Percentiles rank a stretch among this genome's conserved stretches.
Evolutionary conservation across 1,284 basidiomycete species (phyloP).

Genomic region (Boletus subluridellus): DNA sequence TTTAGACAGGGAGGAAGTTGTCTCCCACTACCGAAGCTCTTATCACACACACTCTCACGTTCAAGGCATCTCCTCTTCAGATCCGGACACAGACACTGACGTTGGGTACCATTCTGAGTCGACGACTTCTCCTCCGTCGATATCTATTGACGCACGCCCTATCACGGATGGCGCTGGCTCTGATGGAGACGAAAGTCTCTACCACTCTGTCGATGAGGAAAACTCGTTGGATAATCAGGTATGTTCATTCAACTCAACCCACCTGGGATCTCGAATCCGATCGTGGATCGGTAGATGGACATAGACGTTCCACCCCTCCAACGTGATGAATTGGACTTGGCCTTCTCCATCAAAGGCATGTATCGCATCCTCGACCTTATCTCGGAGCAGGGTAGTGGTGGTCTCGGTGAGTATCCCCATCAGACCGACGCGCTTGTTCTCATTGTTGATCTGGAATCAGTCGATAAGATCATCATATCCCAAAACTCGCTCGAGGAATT

Average conservation of each 20-base stretch:
- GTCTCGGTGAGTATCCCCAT: conserved; percentile 40
- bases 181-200: conserved; percentile 10
- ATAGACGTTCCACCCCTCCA: conserved; percentile 8
- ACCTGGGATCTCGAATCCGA: background rate
- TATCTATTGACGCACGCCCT: too few species aligned
- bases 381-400: conserved; percentile 48
- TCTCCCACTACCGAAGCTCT: background rate
- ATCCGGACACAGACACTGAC: too few species aligned
- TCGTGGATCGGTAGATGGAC: conserved; percentile 21
- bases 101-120: too few species aligned
- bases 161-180: too few species aligned
- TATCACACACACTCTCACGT: background rate
- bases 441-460: conserved; percentile 27
- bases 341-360: conserved; percentile 38
- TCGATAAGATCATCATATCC: conserved; percentile 57
- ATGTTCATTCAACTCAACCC: background rate
- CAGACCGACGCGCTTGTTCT: background rate
- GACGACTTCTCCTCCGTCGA: too few species aligned
- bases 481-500: conserved; percentile 37
- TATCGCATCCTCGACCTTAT: conserved; percentile 54
- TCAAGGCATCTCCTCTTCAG: background rate
- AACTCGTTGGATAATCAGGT: conserved; percentile 11
- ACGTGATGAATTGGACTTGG: conserved; percentile 27
- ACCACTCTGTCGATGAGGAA: conserved; percentile 20
- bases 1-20: background rate